phyloP scores from a whole-genome alignment of 2,329 filamentous ascomycete genomes.

The Furcasterigmium furcatum region DNA sequence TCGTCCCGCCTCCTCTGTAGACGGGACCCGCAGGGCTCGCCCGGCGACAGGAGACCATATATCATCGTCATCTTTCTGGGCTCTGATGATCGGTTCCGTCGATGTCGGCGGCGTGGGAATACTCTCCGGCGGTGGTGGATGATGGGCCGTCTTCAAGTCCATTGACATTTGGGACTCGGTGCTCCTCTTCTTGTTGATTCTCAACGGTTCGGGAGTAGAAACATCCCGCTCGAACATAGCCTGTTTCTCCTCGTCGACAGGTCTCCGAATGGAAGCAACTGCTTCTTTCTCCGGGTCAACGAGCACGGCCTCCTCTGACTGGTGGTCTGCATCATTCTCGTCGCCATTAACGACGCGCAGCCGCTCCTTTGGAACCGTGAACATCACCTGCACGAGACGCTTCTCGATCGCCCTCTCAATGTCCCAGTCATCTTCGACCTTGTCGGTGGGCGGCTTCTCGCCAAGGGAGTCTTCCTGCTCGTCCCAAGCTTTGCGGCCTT shows the following conservation, averaged over 20 bases:
- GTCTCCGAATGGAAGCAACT: constrained; percentile 6
- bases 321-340: constrained; percentile 27
- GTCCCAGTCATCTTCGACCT: constrained; percentile 66
- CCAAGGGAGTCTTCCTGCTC: constrained; percentile 43
- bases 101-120: neutral
- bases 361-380: constrained; percentile 85
- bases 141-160: neutral
- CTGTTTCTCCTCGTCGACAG: constrained; percentile 3
- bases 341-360: constrained; percentile 87
- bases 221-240: neutral
- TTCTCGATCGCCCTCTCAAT: constrained; percentile 71
- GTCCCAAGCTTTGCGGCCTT: constrained; percentile 54
- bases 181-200: constrained; percentile 2
- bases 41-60: neutral
- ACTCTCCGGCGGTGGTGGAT: neutral
- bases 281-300: constrained; percentile 33
- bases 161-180: neutral
- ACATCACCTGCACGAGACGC: constrained; percentile 78
- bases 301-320: constrained; percentile 36
- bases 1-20: constrained; percentile 4
- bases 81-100: neutral
- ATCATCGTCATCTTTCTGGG: neutral
- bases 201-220: constrained; percentile 1
- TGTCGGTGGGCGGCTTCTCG: constrained; percentile 42
- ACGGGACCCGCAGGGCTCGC: constrained; percentile 6